A percentile compares a stretch with the other conserved stretches of the same genome.
Conservation (phyloP, 1,284 basidiomycete genomes). For the Sphagnurus paluster region DNA sequence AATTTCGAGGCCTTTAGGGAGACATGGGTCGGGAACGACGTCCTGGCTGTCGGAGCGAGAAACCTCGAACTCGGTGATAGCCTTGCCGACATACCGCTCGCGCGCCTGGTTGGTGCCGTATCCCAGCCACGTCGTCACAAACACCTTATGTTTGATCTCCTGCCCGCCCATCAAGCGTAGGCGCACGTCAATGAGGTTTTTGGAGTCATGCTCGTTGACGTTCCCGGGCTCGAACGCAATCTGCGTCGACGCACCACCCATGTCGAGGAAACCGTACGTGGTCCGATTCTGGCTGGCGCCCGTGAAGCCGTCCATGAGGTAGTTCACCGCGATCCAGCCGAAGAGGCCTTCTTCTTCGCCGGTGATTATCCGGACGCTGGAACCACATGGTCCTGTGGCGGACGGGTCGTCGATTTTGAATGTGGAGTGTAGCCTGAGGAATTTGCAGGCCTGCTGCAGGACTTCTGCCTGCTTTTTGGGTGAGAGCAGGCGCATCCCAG, state of each 20-base stretch:
- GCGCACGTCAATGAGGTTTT: conserved; percentile 79
- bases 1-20: conserved; percentile 75
- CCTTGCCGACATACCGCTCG: conserved; percentile 82
- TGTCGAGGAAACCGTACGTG: conserved; percentile 98
- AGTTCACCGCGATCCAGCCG: conserved; percentile 99
- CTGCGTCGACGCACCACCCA: conserved; percentile 98
- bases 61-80: conserved; percentile 57
- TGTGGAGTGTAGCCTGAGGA: conserved; percentile 71
- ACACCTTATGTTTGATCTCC: conserved; percentile 89
- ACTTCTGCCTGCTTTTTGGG: conserved; percentile 71
- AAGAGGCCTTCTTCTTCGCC: conserved; percentile 98
- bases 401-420: conserved; percentile 73
- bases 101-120: conserved; percentile 97
- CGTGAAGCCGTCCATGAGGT: conserved; percentile 96
- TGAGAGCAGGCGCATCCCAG: conserved; percentile 92
- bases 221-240: conserved; percentile 89
- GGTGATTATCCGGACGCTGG: conserved; percentile 92
- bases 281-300: conserved; percentile 61
- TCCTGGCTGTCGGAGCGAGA: conserved; percentile 35
- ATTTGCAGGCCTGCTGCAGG: conserved; percentile 75
- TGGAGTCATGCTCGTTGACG: conserved; percentile 51
- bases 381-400: conserved; percentile 75
- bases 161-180: conserved; percentile 83
- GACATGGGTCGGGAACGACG: conserved; percentile 82
- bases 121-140: conserved; percentile 98